phyloP scores from a whole-genome alignment of 1,284 basidiomycete genomes.

The Rhodotorula sp. region DNA sequence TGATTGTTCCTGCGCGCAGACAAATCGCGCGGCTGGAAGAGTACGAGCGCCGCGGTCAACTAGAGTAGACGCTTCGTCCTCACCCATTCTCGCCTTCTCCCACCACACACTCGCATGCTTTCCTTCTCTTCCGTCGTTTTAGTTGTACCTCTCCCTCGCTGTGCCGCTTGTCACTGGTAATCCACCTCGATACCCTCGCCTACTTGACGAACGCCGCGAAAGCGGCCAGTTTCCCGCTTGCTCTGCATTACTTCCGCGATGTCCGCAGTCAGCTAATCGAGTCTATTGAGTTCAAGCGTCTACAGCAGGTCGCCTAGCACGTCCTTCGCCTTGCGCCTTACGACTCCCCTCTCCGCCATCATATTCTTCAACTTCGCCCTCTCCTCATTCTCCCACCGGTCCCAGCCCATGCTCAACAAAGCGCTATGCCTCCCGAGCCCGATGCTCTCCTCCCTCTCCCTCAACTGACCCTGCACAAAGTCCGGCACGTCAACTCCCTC shows the following conservation, averaged over 20 bases:
- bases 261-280: no score
- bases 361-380: constrained; percentile 33
- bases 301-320: neutral
- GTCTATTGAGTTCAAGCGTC: no score
- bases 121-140: neutral
- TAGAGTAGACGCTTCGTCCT: constrained; percentile 1
- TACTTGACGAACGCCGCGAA: no score
- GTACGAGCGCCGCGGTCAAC: constrained; percentile 43
- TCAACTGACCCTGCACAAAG: constrained; percentile 50
- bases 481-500: constrained; percentile 47
- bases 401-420: constrained; percentile 59
- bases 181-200: no score
- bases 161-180: no score
- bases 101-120: neutral
- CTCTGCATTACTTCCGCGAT: no score
- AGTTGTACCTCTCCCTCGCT: no score
- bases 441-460: constrained; percentile 43
- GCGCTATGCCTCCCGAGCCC: constrained; percentile 55
- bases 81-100: no score
- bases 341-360: neutral
- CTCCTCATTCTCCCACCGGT: constrained; percentile 58
- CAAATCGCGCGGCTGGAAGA: constrained; percentile 52
- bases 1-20: constrained; percentile 34
- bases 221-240: no score
- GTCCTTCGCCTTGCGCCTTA: neutral